Evolutionary conservation across 306 rosid species (phyloP).

Genomic region (Castanopsis chinensis): DNA sequence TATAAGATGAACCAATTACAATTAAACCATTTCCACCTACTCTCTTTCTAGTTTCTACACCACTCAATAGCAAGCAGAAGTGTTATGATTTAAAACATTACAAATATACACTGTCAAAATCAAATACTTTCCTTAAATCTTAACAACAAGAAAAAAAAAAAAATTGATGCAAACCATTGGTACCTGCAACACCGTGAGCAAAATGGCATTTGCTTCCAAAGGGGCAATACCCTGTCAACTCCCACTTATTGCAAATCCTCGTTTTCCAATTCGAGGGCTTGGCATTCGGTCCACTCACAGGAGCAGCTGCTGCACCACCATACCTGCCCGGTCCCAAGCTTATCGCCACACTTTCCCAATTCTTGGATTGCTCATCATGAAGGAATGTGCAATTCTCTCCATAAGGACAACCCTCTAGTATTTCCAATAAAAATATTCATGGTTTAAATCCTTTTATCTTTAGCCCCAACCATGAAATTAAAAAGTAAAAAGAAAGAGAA

Average conservation of each 20-base stretch:
- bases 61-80: background rate
- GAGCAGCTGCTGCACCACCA: slow-evolving; percentile 42
- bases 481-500: no score
- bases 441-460: no score
- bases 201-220: slow-evolving; percentile 97
- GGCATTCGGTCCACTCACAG: slow-evolving; percentile 45
- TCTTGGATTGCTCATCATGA: slow-evolving; percentile 89
- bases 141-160: background rate
- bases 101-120: background rate
- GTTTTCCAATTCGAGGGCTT: slow-evolving; percentile 99
- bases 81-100: slow-evolving; percentile 16
- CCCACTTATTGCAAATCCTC: slow-evolving; percentile 98
- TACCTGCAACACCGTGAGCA: slow-evolving; percentile 97
- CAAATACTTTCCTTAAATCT: background rate
- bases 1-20: background rate
- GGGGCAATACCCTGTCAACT: slow-evolving; percentile 94
- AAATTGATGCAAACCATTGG: slow-evolving; percentile 8
- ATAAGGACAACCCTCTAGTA: slow-evolving; percentile 88
- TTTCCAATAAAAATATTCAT: no score
- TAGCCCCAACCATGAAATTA: no score
- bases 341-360: slow-evolving; percentile 94
- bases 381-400: slow-evolving; percentile 95
- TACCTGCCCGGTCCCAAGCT: slow-evolving; percentile 95
- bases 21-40: background rate
- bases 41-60: background rate